Percentiles rank a stretch among this genome's conserved stretches.
phyloP scores from a whole-genome alignment of 2,329 filamentous ascomycete species.

The Exophiala bonariae region DNA sequence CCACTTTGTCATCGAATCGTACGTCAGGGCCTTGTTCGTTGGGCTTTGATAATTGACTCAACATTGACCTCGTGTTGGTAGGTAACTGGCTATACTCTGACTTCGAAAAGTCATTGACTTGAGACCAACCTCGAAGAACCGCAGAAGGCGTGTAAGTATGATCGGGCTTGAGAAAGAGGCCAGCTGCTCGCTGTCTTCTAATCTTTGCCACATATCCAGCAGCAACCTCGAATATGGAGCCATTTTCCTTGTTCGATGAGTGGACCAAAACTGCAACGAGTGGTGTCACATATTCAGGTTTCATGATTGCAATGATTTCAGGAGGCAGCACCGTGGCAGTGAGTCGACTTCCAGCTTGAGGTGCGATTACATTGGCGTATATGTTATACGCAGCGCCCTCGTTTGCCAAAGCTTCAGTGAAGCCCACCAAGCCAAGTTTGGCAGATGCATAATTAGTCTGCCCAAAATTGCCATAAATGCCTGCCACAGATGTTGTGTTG shows the following conservation, averaged over 20 bases:
- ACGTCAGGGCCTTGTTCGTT: too few relatives aligned
- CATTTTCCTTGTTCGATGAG: slow-evolving; percentile 81
- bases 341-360: slow-evolving; percentile 92
- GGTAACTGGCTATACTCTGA: slow-evolving; percentile 78
- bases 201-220: slow-evolving; percentile 90
- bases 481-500: slow-evolving; percentile 91
- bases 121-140: slow-evolving; percentile 82
- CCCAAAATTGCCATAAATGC: slow-evolving; percentile 92
- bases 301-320: slow-evolving; percentile 79
- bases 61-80: too few relatives aligned
- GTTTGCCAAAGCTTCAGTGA: slow-evolving; percentile 96
- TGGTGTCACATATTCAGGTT: slow-evolving; percentile 92
- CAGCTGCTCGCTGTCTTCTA: slow-evolving; percentile 88
- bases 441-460: slow-evolving; percentile 96
- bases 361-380: slow-evolving; percentile 87
- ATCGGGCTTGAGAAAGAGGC: slow-evolving; percentile 85
- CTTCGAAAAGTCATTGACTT: slow-evolving; percentile 79
- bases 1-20: slow-evolving; percentile 80
- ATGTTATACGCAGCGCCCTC: slow-evolving; percentile 99
- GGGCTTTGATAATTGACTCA: too few relatives aligned
- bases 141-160: slow-evolving; percentile 78
- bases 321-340: slow-evolving; percentile 92
- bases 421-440: slow-evolving; percentile 91
- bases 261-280: slow-evolving; percentile 86
- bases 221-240: slow-evolving; percentile 88